A percentile compares a stretch with the other conserved stretches of the same genome.
These are phyloP conservation scores for Rhodotorula sphaerocarpa DNA, from an alignment of 768 basidiomycete genomes.

Conservation along the genomic window DNA sequence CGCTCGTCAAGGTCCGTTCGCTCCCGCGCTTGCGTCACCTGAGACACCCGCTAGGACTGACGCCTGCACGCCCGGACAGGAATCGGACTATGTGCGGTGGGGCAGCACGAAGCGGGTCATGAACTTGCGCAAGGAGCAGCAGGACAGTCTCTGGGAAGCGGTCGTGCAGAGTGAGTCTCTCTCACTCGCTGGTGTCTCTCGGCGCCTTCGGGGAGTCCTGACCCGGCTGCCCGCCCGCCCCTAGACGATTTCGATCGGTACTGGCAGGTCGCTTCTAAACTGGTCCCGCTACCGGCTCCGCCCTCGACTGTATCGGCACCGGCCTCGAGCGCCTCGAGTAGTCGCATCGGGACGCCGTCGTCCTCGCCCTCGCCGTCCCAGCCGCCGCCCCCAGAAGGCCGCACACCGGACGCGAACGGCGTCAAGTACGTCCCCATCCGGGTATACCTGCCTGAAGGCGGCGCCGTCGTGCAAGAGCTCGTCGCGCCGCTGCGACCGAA, in stretches of 20 bases:
- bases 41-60: slow-evolving; percentile 48
- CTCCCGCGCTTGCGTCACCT: background rate
- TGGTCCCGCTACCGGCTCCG: slow-evolving; percentile 70
- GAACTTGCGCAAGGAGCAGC: slow-evolving; percentile 75
- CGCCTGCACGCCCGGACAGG: slow-evolving; percentile 88
- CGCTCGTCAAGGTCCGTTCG: slow-evolving; percentile 63
- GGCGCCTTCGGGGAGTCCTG: too few relatives aligned
- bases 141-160: slow-evolving; percentile 95
- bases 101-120: slow-evolving; percentile 92
- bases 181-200: background rate
- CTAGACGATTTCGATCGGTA: slow-evolving; percentile 93
- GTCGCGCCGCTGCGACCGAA: slow-evolving; percentile 70
- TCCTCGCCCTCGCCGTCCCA: background rate
- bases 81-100: slow-evolving; percentile 95
- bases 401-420: slow-evolving; percentile 65
- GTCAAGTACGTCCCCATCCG: slow-evolving; percentile 82
- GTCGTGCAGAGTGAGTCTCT: slow-evolving; percentile 74
- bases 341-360: slow-evolving; percentile 6
- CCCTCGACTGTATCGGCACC: slow-evolving; percentile 55
- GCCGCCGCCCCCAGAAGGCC: slow-evolving; percentile 47
- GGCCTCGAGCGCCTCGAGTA: slow-evolving; percentile 46
- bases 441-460: slow-evolving; percentile 73
- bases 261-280: slow-evolving; percentile 86
- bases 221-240: too few relatives aligned
- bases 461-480: slow-evolving; percentile 82